Evolutionary conservation across 164 flowering plant species (phyloP).

Genomic region (Taxillus chinensis): DNA sequence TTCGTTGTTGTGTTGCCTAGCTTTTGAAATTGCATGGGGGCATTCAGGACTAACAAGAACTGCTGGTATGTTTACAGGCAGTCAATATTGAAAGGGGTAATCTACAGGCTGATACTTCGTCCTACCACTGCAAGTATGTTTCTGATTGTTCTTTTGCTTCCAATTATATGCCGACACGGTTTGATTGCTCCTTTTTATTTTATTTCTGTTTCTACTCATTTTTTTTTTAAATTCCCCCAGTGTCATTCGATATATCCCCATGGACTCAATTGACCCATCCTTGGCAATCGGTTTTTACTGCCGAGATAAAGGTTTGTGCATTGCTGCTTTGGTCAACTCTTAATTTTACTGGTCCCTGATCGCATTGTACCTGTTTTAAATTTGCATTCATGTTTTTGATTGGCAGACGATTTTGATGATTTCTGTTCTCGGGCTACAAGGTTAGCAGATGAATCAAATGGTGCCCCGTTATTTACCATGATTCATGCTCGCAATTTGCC

Average conservation of each 20-base stretch:
- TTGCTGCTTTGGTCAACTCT: neutral
- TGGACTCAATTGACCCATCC: conserved; percentile 81
- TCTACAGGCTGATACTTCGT: conserved; percentile 67
- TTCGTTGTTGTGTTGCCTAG: neutral
- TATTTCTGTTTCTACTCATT: neutral
- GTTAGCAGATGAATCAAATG: conserved; percentile 60
- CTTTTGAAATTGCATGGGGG: neutral
- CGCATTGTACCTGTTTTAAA: neutral
- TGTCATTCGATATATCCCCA: conserved; percentile 43
- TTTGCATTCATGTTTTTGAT: neutral
- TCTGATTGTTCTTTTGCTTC: neutral
- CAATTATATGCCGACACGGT: neutral
- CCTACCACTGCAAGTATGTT: conserved; percentile 80
- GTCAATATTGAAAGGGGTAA: conserved; percentile 34
- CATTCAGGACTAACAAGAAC: too few relatives aligned
- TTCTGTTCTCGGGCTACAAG: conserved; percentile 69
- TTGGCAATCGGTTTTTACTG: conserved; percentile 93
- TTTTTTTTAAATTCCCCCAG: conserved; percentile 18
- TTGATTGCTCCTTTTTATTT: neutral
- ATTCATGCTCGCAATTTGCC: conserved; percentile 23
- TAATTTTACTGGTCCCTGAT: neutral
- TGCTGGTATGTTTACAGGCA: conserved; percentile 27
- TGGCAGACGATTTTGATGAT: conserved; percentile 80
- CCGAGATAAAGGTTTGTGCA: conserved; percentile 52
- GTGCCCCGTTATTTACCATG: conserved; percentile 84